These are phyloP conservation scores for Eucalyptus sp. DNA, from an alignment of 345 rosid species.

Conservation along the genomic window DNA sequence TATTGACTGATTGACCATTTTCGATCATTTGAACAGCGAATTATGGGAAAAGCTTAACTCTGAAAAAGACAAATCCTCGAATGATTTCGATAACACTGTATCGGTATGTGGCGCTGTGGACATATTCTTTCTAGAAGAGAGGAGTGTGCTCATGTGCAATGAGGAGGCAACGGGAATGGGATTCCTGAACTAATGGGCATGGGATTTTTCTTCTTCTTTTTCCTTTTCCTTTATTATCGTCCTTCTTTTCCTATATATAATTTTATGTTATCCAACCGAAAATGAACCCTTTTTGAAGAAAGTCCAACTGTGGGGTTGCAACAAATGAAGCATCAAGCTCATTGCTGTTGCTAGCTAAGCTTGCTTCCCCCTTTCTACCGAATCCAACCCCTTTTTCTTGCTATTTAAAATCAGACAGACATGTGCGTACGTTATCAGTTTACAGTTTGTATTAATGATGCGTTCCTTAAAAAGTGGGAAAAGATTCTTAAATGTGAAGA, in stretches of 20 bases:
- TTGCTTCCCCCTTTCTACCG: not conserved
- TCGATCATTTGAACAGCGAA: too few species aligned
- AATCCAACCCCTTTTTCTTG: not conserved
- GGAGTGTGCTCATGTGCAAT: conserved; percentile 8
- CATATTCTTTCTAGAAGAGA: not conserved
- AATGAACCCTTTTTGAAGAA: not conserved
- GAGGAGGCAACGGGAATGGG: conserved; percentile 6
- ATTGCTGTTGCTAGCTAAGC: conserved; percentile 2
- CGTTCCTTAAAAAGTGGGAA: not conserved
- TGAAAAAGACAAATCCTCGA: not conserved
- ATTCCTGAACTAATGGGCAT: not conserved
- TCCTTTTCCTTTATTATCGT: not conserved
- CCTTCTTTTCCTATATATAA: not conserved
- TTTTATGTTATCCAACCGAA: not conserved
- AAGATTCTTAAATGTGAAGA: not conserved
- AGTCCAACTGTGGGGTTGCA: not conserved
- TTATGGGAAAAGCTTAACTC: not conserved
- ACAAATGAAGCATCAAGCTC: not conserved
- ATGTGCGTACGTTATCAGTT: not conserved
- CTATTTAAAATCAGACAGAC: not conserved
- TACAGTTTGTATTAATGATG: not conserved
- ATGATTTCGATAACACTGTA: not conserved
- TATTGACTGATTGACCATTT: not conserved
- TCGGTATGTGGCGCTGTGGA: accelerated
- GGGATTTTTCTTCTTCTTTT: not conserved